Base-by-base conservation (phyloP, 805 yeast genomes). In the Helenozyma baotianmanensis region DNA sequence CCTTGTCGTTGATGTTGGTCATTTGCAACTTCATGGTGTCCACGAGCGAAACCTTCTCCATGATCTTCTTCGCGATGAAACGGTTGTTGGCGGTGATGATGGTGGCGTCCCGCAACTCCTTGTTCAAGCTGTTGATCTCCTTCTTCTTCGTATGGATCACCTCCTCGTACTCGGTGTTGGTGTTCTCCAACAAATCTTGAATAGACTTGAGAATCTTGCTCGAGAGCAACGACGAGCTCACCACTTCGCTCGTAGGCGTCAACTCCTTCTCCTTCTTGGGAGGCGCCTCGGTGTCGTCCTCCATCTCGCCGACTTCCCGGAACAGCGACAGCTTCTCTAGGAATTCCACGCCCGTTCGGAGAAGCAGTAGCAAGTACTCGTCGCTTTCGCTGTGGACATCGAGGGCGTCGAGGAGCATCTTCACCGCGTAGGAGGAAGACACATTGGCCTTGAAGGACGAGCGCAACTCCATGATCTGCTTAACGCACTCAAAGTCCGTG, bases 401-500 rank as follows among this genome's bases (percentile, higher is more conserved):
- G 15, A 44, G 29, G 5, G 28, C 36, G 10, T 38, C 45, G 11
- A 41, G 38, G 16, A 45, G 38, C 4, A 32, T 22, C 11, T 29
- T 23, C 14, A 30, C 27, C 8, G 45, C 38, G 4, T 38, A 25
- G 4, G 29, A 30, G 9, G 47, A 39, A 12, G 27, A 29, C 4
- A 36, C 41, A 30, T 39, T 41, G 15, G 21, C 33, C 36, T 42
- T 23, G 29, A 38, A 48, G 12, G 40, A 34, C n/a, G 35, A 30
- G 12, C 50, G 36, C 24, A 34, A 26, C 9, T 36, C 47, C n/a
- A 37, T 29, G 9, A 54, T 50, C 29, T 65, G 69, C 28, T 74
- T 60, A 27, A 70, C 75, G 33, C 82, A 77, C 27, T 95, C 95
- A 60, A 84, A 90, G 60, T 92, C 97, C 10, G 70, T 61, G 3